Evolutionary conservation across 306 rosid genomes (phyloP), one percentile per base, ranked within the genome.

Genomic region (Potentilla sterilis): DNA sequence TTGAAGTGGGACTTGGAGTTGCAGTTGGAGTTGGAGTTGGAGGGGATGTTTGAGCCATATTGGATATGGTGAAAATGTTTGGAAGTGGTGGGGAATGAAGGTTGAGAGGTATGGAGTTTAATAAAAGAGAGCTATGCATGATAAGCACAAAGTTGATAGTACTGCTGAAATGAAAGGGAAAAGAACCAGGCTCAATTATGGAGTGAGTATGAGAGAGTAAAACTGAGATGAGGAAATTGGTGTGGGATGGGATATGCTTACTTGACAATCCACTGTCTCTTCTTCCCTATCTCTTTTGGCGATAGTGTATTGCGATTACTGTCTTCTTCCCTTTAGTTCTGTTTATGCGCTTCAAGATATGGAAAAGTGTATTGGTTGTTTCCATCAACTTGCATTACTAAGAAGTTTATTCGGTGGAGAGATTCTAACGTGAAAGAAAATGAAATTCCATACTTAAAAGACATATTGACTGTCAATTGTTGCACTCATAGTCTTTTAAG

Each of bases 231-330:
- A 70, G 71, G 77, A 74, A 82, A 78, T 37, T 76, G 74, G 83
- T 62, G 84, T 11, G 71, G 10, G 51, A 67, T 58, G 80, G 80
- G 71, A 83, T 73, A 73, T 83, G 89, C 91, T 80, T 78, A 74
- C 84, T 76, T 57, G 87, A 70, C 67, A 82, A 76, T 83, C 89
- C 88, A 89, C 83, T 80, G 18, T 71, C 79, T 58, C 79, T 71
- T 77, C 66, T 75, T 57, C 78, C 81, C 72, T 79, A 65, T 65
- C 46, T 65, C 47, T 65, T 65, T 65, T 65, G 69, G 69, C 37
- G 28, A 18, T 35, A 1, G 43, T 14, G 43, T 7, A 32, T 4
- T 59, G 42, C 32, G 67, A 21, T 11, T 21, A 4, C n/a, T 78
- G 9, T 71, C 13, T 68, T 75, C 66, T 64, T 34, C 83, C 82